Evolutionary conservation across 768 basidiomycete species (phyloP).

Genomic region (Boletus fagicola): DNA sequence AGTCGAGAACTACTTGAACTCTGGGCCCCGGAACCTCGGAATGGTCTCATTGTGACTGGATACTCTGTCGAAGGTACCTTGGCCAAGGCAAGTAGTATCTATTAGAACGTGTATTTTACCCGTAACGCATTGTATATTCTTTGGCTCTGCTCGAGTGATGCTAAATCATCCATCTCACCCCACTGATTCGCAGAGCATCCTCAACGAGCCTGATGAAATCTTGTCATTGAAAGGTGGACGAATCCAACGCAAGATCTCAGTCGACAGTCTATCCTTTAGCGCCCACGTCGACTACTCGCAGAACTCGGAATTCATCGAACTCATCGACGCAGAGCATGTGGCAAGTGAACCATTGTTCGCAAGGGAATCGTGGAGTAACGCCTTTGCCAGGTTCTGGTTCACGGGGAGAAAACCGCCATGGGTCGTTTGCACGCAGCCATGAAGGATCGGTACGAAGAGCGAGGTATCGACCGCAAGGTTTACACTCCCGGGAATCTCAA

Average conservation of each 20-base stretch:
- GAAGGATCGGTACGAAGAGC: slow-evolving; percentile 77
- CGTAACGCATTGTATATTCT: slow-evolving; percentile 9
- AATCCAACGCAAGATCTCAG: slow-evolving; percentile 83
- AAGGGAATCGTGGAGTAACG: not conserved
- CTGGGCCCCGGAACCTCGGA: slow-evolving; percentile 93
- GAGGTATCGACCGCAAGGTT: slow-evolving; percentile 89
- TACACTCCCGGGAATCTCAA: slow-evolving; percentile 93
- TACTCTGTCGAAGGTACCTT: slow-evolving; percentile 96
- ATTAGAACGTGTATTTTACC: slow-evolving; percentile 20
- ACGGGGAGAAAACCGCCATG: slow-evolving; percentile 93
- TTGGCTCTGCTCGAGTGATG: slow-evolving; percentile 5
- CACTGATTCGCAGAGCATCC: slow-evolving; percentile 65
- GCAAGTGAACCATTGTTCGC: slow-evolving; percentile 43
- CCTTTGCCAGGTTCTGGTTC: slow-evolving; percentile 72
- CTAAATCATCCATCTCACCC: slow-evolving; percentile 2
- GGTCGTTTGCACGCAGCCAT: slow-evolving; percentile 80
- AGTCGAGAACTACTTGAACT: slow-evolving; percentile 91
- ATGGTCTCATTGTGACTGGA: slow-evolving; percentile 91
- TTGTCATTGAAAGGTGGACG: slow-evolving; percentile 65
- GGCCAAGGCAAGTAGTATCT: slow-evolving; percentile 78
- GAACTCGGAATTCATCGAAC: slow-evolving; percentile 94
- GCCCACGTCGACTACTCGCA: slow-evolving; percentile 97
- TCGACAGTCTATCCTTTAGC: slow-evolving; percentile 93
- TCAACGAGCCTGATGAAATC: slow-evolving; percentile 92
- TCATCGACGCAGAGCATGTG: slow-evolving; percentile 85